Evolutionary conservation across 305 asterid species (phyloP).

Genomic region (Fraxinus dipetala): DNA sequence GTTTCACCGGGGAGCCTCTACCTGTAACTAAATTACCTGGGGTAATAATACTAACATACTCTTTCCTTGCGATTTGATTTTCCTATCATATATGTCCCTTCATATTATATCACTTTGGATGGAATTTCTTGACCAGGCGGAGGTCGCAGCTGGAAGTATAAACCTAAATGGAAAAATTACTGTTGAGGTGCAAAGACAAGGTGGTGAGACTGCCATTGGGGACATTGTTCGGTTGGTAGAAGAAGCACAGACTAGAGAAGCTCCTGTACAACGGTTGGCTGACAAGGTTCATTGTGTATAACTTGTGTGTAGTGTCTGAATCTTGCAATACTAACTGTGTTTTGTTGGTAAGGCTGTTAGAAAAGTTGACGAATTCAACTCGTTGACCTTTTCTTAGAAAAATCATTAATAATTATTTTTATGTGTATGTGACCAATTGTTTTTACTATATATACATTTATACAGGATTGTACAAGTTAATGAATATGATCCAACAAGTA

Average conservation of each 20-base stretch:
- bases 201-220: constrained; percentile 96
- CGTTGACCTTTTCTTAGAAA: not conserved
- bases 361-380: not conserved
- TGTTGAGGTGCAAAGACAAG: constrained; percentile 91
- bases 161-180: constrained; percentile 87
- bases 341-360: constrained; percentile 8
- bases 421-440: not conserved
- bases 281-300: constrained; percentile 63
- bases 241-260: constrained; percentile 97
- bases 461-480: not conserved
- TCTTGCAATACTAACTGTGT: constrained; percentile 3
- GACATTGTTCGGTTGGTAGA: constrained; percentile 97
- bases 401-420: not conserved
- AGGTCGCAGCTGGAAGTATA: constrained; percentile 94
- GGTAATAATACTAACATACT: constrained; percentile 46
- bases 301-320: constrained; percentile 13
- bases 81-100: constrained; percentile 16
- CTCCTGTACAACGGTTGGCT: constrained; percentile 96
- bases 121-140: constrained; percentile 55
- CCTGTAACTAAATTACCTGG: constrained; percentile 95
- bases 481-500: not conserved
- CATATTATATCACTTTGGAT: constrained; percentile 19
- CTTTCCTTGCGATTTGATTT: constrained; percentile 20
- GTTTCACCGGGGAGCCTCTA: constrained; percentile 95
- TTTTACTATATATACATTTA: not conserved